Evolutionary conservation across 805 yeast genomes (phyloP), one percentile per base, ranked within the genome.

Genomic region (Isabelozyma pseudorhagii): DNA sequence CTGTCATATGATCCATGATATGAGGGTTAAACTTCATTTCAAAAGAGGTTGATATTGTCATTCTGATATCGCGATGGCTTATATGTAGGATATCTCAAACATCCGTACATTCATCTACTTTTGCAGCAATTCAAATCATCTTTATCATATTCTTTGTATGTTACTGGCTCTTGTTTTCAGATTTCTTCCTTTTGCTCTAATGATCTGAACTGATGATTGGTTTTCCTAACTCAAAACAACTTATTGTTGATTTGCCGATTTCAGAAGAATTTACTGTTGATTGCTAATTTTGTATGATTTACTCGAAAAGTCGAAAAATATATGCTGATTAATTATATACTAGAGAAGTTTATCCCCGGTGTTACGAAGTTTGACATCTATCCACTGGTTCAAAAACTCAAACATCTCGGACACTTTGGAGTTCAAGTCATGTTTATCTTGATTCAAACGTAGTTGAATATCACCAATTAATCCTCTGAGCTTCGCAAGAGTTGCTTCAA

Each of bases 391-490:
- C 38, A 70, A 55, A 49, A 65, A 55, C 15, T 45, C 51, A 40
- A 68, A 61, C 54, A 65, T 51, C 15, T 60, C 58, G 4, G 48
- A 46, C 9, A 61, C 50, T 42, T 60, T 53, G 11, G 38, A 46
- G 5, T 54, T 46, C 14, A 71, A 50, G 41, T 71, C 75, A 7
- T 39, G 39, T n/a, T 61, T 60, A 47, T 72, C 76, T 38, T 63
- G 61, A 13, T 60, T 55, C 34, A 73, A 48, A n/a, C 75, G 61
- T 13, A 60, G 50, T 4, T 60, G 55, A 7, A 70, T 60, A 56
- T 72, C 75, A 8, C 74, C 75, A 17, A 72, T 66, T 40, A 72
- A 61, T 0, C 68, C 69, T 36, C 59, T 57, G 28, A 70, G 47
- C 42, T 54, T 55, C 8, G 34, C 43, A 25, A 64, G 47, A 40